phyloP scores from a whole-genome alignment of 768 basidiomycete species.

The Tephrocybe sp. region DNA sequence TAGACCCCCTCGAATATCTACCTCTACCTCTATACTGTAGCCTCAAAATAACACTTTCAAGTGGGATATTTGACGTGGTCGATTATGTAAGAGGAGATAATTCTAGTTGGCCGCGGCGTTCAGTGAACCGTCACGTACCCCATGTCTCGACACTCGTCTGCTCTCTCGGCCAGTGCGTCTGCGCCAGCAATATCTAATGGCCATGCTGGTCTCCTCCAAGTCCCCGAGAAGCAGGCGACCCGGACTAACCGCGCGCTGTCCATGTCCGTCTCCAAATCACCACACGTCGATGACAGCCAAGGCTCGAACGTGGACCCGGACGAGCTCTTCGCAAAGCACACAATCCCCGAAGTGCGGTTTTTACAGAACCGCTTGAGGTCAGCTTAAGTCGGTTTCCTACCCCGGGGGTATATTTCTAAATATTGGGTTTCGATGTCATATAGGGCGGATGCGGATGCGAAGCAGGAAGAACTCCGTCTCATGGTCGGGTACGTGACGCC shows the following conservation, averaged over 20 bases:
- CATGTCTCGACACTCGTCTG: conserved; percentile 29
- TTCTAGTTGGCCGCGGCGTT: conserved; percentile 3
- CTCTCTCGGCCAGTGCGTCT: conserved; percentile 18
- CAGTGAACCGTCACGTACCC: conserved; percentile 5
- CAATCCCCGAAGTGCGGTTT: conserved; percentile 69
- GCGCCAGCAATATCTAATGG: conserved; percentile 24
- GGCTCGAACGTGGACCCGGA: conserved; percentile 54
- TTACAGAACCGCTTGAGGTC: conserved; percentile 73
- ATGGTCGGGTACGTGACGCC: conserved; percentile 84
- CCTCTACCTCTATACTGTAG: too few relatives aligned
- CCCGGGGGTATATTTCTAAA: conserved; percentile 1
- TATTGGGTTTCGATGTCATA: background rate
- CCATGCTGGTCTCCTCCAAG: conserved; percentile 17
- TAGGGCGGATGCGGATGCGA: conserved; percentile 81
- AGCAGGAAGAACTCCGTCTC: conserved; percentile 82
- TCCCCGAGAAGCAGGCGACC: conserved; percentile 11
- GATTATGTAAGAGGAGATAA: conserved; percentile 18
- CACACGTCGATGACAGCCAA: conserved; percentile 19
- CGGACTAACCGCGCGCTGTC: conserved; percentile 10
- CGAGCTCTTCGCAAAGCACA: conserved; percentile 69
- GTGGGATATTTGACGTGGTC: background rate
- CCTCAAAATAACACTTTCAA: too few relatives aligned
- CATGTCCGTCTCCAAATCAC: conserved; percentile 21
- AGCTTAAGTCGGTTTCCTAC: conserved; percentile 6
- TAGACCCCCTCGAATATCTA: conserved; percentile 9